These are phyloP conservation scores for Schizochytrium sp. DNA, from an alignment of 108 stramenopile species.

Conservation along the genomic window DNA sequence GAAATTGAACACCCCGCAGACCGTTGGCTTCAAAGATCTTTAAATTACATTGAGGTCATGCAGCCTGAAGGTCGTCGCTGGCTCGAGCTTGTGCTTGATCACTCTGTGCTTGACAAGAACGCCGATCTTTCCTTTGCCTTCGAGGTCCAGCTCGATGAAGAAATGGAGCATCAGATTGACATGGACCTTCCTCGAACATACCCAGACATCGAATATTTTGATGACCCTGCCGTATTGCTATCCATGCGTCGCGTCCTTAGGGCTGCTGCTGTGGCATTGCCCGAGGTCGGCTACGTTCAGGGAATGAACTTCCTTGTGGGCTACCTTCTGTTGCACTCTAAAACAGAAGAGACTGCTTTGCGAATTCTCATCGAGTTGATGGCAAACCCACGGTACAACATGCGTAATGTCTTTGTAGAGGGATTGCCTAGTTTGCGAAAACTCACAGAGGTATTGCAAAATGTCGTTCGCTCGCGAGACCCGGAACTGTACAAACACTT, in stretches of 20 bases:
- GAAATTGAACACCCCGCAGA: not conserved
- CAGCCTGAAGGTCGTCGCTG: slow-evolving; percentile 40
- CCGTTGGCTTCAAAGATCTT: slow-evolving; percentile 7
- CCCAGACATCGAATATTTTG: slow-evolving; percentile 40
- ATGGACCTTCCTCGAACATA: slow-evolving; percentile 37
- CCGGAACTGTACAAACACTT: slow-evolving; percentile 17
- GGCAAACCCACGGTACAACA: slow-evolving; percentile 44
- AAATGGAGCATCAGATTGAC: slow-evolving; percentile 43
- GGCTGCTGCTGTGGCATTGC: not conserved
- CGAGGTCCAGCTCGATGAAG: slow-evolving; percentile 11
- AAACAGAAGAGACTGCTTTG: not conserved
- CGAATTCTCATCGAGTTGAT: slow-evolving; percentile 6
- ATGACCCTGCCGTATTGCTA: slow-evolving; percentile 21
- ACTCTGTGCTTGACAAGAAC: not conserved
- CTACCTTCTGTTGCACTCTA: not conserved
- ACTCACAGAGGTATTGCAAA: slow-evolving; percentile 17
- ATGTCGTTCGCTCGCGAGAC: not conserved
- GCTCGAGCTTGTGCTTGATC: slow-evolving; percentile 22
- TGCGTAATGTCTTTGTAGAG: slow-evolving; percentile 36
- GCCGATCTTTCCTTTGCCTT: slow-evolving; percentile 53
- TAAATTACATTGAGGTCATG: not conserved
- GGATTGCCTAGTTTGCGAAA: slow-evolving; percentile 29
- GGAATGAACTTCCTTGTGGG: slow-evolving; percentile 54
- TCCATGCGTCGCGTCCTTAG: slow-evolving; percentile 16
- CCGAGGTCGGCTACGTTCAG: slow-evolving; percentile 59